Base-by-base conservation (phyloP, 2,329 filamentous ascomycete genomes). In the Aspergillus sp. region DNA sequence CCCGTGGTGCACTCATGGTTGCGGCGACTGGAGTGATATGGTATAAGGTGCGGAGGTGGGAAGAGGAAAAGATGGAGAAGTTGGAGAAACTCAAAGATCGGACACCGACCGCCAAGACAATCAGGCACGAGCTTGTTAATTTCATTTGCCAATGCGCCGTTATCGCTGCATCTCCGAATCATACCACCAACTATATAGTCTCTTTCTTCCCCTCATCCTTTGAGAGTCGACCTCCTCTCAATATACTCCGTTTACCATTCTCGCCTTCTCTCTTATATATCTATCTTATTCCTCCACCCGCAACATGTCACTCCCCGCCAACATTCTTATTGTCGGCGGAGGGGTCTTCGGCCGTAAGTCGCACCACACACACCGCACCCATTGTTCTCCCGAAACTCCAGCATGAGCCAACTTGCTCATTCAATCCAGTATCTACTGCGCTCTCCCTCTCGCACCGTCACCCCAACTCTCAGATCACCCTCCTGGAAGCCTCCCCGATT, bases 361-460 rank as follows among this genome's bases (percentile, higher is more conserved):
- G 52, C 52, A 53, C 25, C 53, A 27, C 39, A 23, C 49, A 23
- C 54, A 44, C 17, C 49, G 41, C 23, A 49, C 38, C 41, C 13
- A 23, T 36, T 7, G 50, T 39, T 21, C 19, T 42, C 30, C 19
- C 36, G 47, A 39, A 19, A 19, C 17, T 49, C 32, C 13, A 15
- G 44, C 19, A 38, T 32, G 41, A 17, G 19, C 41, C 21, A 56
- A 19, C 41, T 15, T 15, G n/a, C 41, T 44, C 44, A 38, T 32
- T 36, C 25, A 13, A 49, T 3, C 11, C 64, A 79, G 77, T 90
- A 57, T 84, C 85, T 7, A 89, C 87, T 21, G 90, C 92, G 54
- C 86, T 88, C 65, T 83, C 90, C 13, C 84, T 97, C 50, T 81
- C 88, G 61, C 82, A 83, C 64, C 86, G 89, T 38, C 79, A 80